These are phyloP conservation scores for Atkinsonella texensis DNA, from an alignment of 2,329 filamentous ascomycete genomes.

Conservation along the genomic window DNA sequence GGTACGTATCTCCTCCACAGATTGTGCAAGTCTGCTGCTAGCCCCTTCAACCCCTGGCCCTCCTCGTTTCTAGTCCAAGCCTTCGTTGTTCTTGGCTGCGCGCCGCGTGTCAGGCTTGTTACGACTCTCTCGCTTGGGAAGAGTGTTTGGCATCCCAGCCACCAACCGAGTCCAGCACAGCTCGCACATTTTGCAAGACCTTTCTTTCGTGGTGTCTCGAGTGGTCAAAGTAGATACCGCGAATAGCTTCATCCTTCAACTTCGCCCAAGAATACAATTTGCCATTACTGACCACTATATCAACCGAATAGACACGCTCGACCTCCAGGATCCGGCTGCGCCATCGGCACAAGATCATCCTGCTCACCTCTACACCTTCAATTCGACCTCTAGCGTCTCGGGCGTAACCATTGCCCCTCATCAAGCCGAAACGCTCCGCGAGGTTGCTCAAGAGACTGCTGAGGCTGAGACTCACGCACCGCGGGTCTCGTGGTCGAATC, in stretches of 20 bases:
- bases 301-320: slow-evolving; percentile 64
- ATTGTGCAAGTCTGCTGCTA: slow-evolving; percentile 5
- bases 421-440: slow-evolving; percentile 73
- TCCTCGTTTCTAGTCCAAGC: slow-evolving; percentile 3
- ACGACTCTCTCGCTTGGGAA: background rate
- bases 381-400: slow-evolving; percentile 30
- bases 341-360: slow-evolving; percentile 78
- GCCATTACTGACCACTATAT: slow-evolving; percentile 5
- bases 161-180: background rate
- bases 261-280: slow-evolving; percentile 1
- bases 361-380: slow-evolving; percentile 10
- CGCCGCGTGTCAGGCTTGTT: background rate
- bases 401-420: slow-evolving; percentile 55
- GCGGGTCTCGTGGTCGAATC: slow-evolving; percentile 40
- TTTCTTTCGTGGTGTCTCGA: background rate
- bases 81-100: slow-evolving; percentile 8
- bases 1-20: slow-evolving; percentile 32
- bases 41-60: slow-evolving; percentile 6
- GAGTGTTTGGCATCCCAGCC: slow-evolving; percentile 16
- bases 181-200: background rate
- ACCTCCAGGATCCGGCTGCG: slow-evolving; percentile 73
- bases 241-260: background rate
- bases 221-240: background rate
- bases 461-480: slow-evolving; percentile 59
- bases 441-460: slow-evolving; percentile 63